Evolutionary conservation across 2,329 filamentous ascomycete genomes (phyloP).

Genomic region (Verticillium longisporum): DNA sequence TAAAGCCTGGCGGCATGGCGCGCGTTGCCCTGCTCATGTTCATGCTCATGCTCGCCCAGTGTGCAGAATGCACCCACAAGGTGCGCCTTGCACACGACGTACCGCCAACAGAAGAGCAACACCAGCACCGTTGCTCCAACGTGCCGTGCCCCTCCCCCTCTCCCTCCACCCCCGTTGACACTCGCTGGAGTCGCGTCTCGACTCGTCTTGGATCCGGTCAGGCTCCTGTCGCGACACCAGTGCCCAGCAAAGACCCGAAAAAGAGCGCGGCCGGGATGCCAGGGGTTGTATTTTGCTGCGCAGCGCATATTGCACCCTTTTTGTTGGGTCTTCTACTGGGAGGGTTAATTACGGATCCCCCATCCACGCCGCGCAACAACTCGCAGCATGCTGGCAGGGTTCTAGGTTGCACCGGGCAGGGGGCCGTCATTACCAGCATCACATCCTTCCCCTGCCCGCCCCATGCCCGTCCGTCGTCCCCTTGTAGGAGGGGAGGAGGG

Average conservation of each 20-base stretch:
- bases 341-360: slow-evolving; percentile 1
- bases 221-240: neutral
- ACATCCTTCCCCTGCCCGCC: neutral
- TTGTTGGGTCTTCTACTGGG: neutral
- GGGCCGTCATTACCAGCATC: neutral
- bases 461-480: neutral
- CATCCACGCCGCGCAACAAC: neutral
- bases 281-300: neutral
- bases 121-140: neutral
- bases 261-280: neutral
- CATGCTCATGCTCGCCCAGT: neutral
- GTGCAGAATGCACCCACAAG: neutral
- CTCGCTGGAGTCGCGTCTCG: neutral
- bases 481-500: neutral
- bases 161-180: neutral
- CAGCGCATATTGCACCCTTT: neutral
- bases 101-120: neutral
- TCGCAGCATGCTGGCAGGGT: neutral
- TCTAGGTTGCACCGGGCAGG: neutral
- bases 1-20: neutral
- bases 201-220: neutral
- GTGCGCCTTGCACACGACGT: neutral
- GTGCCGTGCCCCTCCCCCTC: neutral
- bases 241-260: neutral
- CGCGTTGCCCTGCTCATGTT: neutral